Percentiles rank a stretch among this genome's conserved stretches.
Conservation (phyloP, 2,329 filamentous ascomycete species). For the Penicillium sp. region DNA sequence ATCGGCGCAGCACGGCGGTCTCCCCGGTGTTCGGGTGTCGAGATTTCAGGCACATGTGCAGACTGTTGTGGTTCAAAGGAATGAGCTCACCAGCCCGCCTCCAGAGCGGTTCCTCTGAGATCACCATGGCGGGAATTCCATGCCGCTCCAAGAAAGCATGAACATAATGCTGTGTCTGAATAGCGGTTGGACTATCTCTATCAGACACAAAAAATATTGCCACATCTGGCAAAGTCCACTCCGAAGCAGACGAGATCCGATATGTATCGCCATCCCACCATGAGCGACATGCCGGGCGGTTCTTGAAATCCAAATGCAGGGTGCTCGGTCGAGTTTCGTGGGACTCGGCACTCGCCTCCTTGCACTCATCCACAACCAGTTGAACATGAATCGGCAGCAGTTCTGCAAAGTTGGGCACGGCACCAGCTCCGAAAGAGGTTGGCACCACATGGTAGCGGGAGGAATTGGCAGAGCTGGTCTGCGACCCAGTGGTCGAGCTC, state of each 20-base stretch:
- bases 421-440: conserved; percentile 51
- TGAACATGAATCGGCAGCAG: conserved; percentile 53
- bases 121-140: conserved; percentile 48
- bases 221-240: conserved; percentile 52
- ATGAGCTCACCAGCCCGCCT: conserved; percentile 38
- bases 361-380: conserved; percentile 53
- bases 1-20: conserved; percentile 41
- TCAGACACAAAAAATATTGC: conserved; percentile 51
- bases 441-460: conserved; percentile 54
- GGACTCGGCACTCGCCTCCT: conserved; percentile 37
- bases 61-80: conserved; percentile 45
- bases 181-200: conserved; percentile 34
- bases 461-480: conserved; percentile 43
- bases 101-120: conserved; percentile 51
- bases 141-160: conserved; percentile 50
- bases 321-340: conserved; percentile 33
- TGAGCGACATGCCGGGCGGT: conserved; percentile 43
- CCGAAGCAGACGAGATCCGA: conserved; percentile 41
- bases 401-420: conserved; percentile 52
- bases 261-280: conserved; percentile 44
- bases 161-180: conserved; percentile 40
- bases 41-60: conserved; percentile 51
- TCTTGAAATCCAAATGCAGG: conserved; percentile 46
- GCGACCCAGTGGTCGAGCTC: conserved; percentile 39
- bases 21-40: conserved; percentile 40